Percentiles rank a stretch among this genome's conserved stretches.
phyloP scores from a whole-genome alignment of 306 rosid genomes.

The Dalbergia oliveri region DNA sequence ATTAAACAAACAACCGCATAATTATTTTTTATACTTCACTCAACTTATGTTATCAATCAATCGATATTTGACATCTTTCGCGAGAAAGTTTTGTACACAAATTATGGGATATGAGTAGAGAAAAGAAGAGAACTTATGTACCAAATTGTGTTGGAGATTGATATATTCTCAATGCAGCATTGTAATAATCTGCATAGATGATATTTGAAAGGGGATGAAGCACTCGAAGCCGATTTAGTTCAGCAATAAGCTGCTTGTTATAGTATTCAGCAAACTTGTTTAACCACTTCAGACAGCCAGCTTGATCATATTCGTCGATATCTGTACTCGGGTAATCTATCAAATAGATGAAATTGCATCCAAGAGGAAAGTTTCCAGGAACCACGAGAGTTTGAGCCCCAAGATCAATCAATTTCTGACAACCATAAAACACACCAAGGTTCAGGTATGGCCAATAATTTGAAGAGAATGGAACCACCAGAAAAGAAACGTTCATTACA shows the following conservation, averaged over 20 bases:
- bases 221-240: conserved; percentile 37
- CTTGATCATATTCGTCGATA: conserved; percentile 46
- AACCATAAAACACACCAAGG: neutral
- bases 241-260: conserved; percentile 49
- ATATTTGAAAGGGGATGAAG: conserved; percentile 48
- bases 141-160: conserved; percentile 48
- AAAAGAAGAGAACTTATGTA: neutral
- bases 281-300: conserved; percentile 60
- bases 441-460: neutral
- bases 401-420: conserved; percentile 58
- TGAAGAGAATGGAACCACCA: neutral
- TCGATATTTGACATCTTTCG: no score
- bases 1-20: no score
- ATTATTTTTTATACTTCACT: no score
- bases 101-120: no score
- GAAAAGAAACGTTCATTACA: neutral
- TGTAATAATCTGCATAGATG: conserved; percentile 62
- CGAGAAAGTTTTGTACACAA: no score
- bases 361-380: conserved; percentile 64
- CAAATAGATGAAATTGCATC: conserved; percentile 48
- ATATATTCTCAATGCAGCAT: conserved; percentile 51
- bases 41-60: no score
- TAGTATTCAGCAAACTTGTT: conserved; percentile 55
- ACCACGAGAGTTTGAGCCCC: conserved; percentile 60
- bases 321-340: conserved; percentile 23